These are phyloP conservation scores for Lophiotrema nucula DNA, from an alignment of 495 filamentous ascomycete genomes.

Conservation along the genomic window DNA sequence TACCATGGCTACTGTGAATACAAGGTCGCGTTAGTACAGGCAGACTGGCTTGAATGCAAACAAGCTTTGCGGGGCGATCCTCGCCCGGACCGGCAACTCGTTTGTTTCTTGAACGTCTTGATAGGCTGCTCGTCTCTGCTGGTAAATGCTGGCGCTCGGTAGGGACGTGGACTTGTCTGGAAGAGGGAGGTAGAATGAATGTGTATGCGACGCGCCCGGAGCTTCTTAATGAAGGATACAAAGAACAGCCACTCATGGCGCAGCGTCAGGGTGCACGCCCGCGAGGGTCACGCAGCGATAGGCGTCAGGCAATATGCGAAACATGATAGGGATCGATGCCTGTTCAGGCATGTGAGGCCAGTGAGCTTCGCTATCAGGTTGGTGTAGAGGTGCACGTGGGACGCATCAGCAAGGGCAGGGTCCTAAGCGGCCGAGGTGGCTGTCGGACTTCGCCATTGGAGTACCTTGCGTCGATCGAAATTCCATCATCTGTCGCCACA, in stretches of 20 bases:
- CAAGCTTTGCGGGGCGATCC: conserved; percentile 29
- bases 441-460: conserved; percentile 23
- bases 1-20: not conserved
- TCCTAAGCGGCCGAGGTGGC: not conserved
- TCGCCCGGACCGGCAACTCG: conserved; percentile 6
- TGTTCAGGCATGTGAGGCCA: conserved; percentile 17
- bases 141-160: not conserved
- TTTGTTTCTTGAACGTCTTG: conserved; percentile 2
- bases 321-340: conserved; percentile 31
- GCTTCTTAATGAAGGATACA: conserved; percentile 1
- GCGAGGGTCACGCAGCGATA: conserved; percentile 14
- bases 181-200: conserved; percentile 24
- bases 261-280: conserved; percentile 18
- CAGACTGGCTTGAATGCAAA: not conserved
- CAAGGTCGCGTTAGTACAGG: too few species aligned
- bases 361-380: conserved; percentile 5
- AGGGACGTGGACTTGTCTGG: conserved; percentile 5
- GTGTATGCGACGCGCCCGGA: conserved; percentile 1
- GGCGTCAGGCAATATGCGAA: conserved; percentile 3
- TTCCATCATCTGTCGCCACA: too few species aligned
- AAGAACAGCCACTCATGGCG: conserved; percentile 26
- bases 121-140: too few species aligned
- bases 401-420: too few species aligned
- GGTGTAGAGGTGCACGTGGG: conserved; percentile 17
- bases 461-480: too few species aligned